A percentile compares a stretch with the other conserved stretches of the same genome.
Evolutionary conservation across 805 yeast species (phyloP).

Genomic region (Metschnikowia vanudenii): DNA sequence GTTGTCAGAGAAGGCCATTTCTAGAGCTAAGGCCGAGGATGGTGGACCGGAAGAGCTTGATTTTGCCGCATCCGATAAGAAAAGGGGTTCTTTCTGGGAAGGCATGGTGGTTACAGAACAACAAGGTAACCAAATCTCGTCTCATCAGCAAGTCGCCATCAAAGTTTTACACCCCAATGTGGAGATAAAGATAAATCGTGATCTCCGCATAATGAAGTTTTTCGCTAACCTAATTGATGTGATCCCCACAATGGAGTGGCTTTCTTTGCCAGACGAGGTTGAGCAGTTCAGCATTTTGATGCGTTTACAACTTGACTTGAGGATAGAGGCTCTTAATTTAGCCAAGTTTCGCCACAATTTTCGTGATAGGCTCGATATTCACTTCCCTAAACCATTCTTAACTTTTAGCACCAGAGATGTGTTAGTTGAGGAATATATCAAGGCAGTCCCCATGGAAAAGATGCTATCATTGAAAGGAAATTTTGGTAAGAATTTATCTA

Average conservation of each 20-base stretch:
- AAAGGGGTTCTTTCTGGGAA: constrained; percentile 26
- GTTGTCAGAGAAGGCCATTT: constrained; percentile 47
- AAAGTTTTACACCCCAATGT: constrained; percentile 92
- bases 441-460: constrained; percentile 79
- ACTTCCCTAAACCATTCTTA: constrained; percentile 77
- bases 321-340: constrained; percentile 86
- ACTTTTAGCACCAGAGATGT: constrained; percentile 66
- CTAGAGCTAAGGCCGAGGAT: constrained; percentile 32
- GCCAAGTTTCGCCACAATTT: constrained; percentile 71
- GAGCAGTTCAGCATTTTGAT: constrained; percentile 81
- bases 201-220: constrained; percentile 76
- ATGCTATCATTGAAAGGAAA: constrained; percentile 52
- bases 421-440: constrained; percentile 79
- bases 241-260: constrained; percentile 97
- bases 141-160: constrained; percentile 71
- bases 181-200: constrained; percentile 68
- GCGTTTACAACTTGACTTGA: constrained; percentile 83
- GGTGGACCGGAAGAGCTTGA: constrained; percentile 18
- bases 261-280: constrained; percentile 91
- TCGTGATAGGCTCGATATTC: constrained; percentile 53
- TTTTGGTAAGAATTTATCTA: constrained; percentile 54
- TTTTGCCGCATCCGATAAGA: constrained; percentile 12
- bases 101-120: constrained; percentile 35
- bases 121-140: constrained; percentile 29
- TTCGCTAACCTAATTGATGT: constrained; percentile 69